Conservation (phyloP, 208 protist species). For the Crithidia expoeki region DNA sequence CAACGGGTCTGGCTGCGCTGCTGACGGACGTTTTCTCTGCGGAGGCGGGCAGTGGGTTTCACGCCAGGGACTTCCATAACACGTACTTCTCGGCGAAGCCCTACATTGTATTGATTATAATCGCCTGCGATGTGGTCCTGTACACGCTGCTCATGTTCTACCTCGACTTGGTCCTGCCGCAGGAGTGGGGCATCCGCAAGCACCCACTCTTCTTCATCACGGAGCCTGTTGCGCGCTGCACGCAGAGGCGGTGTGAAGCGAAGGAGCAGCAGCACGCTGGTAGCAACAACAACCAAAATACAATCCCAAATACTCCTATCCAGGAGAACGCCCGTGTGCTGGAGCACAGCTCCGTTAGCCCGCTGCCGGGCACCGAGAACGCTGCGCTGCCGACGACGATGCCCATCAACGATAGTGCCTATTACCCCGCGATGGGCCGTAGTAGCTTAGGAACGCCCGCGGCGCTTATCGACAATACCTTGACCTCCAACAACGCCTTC, state of each 20-base stretch:
- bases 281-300: not conserved
- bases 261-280: not conserved
- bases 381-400: constrained; percentile 2
- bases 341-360: not conserved
- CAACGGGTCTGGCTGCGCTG: constrained; percentile 42
- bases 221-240: constrained; percentile 35
- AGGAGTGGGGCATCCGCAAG: constrained; percentile 61
- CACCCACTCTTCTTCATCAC: constrained; percentile 73
- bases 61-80: constrained; percentile 29
- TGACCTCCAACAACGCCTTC: constrained; percentile 13
- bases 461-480: constrained; percentile 3
- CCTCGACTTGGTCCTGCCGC: constrained; percentile 74
- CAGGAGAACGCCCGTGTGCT: constrained; percentile 1
- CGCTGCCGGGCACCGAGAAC: constrained; percentile 5
- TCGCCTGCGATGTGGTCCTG: constrained; percentile 49
- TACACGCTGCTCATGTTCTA: constrained; percentile 74
- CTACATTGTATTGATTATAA: constrained; percentile 37
- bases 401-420: not conserved
- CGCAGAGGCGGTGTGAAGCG: constrained; percentile 9
- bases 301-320: not conserved
- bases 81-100: constrained; percentile 28
- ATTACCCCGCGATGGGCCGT: not conserved
- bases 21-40: constrained; percentile 26
- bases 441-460: constrained; percentile 2
- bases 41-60: constrained; percentile 49